Percentiles rank a stretch among this genome's conserved stretches.
Conservation (phyloP, 768 basidiomycete species). For the Leccinum imitatum region DNA sequence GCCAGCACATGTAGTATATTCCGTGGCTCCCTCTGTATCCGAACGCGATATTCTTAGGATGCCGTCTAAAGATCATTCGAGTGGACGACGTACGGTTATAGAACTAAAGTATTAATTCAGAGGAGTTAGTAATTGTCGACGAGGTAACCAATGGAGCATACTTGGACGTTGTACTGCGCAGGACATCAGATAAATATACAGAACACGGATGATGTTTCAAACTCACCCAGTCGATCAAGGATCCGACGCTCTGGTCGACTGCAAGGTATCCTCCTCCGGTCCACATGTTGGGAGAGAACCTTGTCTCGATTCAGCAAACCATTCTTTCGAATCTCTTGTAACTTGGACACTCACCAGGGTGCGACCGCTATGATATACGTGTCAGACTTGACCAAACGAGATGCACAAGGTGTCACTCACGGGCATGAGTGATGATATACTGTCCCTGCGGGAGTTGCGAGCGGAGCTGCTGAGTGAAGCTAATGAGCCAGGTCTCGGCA, state of each 20-base stretch:
- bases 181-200: neutral
- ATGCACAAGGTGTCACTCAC: slow-evolving; percentile 21
- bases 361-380: slow-evolving; percentile 15
- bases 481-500: slow-evolving; percentile 37
- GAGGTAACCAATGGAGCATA: slow-evolving; percentile 11
- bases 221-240: slow-evolving; percentile 45
- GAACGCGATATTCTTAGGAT: neutral
- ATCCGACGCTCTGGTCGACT: slow-evolving; percentile 38
- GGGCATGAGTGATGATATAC: slow-evolving; percentile 29
- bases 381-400: neutral
- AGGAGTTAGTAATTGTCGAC: slow-evolving; percentile 3
- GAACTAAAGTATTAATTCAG: slow-evolving; percentile 15
- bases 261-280: slow-evolving; percentile 39
- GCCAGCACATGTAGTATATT: slow-evolving; percentile 62
- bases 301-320: slow-evolving; percentile 1
- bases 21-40: slow-evolving; percentile 52
- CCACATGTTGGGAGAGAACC: slow-evolving; percentile 24
- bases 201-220: neutral
- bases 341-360: slow-evolving; percentile 18
- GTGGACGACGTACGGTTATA: slow-evolving; percentile 28
- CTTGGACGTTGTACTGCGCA: slow-evolving; percentile 39
- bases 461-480: slow-evolving; percentile 36
- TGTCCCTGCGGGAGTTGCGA: slow-evolving; percentile 25
- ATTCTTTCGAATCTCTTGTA: neutral
- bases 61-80: neutral